Percentiles rank a stretch among this genome's conserved stretches.
These are phyloP conservation scores for Syzygium oleosum DNA, from an alignment of 345 rosid species.

Conservation along the genomic window DNA sequence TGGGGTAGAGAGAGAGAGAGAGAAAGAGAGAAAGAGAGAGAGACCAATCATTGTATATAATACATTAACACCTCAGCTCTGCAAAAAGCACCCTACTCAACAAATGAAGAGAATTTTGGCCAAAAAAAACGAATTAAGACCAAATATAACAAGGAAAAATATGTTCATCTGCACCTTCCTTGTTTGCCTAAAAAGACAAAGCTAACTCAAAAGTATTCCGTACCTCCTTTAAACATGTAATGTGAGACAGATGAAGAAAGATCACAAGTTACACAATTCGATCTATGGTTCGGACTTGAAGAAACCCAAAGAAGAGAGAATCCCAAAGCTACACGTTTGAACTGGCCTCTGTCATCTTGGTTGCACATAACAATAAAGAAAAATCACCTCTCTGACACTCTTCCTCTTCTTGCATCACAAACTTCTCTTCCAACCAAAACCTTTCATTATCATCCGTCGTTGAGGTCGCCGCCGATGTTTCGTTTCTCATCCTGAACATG, in stretches of 20 bases:
- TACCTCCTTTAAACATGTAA: neutral
- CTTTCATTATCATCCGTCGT: constrained; percentile 18
- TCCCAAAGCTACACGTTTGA: neutral
- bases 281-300: neutral
- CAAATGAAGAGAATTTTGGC: neutral
- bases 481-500: constrained; percentile 85
- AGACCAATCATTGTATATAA: neutral
- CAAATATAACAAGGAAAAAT: neutral
- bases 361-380: constrained; percentile 75
- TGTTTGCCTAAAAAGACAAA: neutral
- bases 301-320: neutral
- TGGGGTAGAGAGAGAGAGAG: neutral
- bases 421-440: constrained; percentile 66
- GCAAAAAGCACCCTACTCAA: neutral
- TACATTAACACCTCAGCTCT: neutral
- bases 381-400: constrained; percentile 31
- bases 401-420: constrained; percentile 49
- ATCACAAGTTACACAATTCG: neutral
- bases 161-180: neutral
- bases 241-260: neutral
- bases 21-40: neutral
- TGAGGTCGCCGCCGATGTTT: constrained; percentile 6
- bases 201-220: neutral
- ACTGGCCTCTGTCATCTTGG: constrained; percentile 33
- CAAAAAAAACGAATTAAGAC: neutral